phyloP scores from a whole-genome alignment of 306 rosid species.

The Sesbania bispinosa region DNA sequence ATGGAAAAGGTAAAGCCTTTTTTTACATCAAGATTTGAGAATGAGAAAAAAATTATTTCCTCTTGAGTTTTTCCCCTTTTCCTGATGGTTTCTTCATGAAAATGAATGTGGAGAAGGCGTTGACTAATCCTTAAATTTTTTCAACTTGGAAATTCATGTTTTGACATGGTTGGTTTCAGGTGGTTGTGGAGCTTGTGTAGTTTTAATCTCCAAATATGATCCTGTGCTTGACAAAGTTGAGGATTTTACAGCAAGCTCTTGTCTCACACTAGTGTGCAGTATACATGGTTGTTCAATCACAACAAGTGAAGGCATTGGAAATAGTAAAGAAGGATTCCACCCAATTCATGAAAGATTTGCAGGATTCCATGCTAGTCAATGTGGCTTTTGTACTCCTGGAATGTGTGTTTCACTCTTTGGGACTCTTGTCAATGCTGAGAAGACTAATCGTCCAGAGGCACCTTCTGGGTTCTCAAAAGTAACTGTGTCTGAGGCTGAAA shows the following conservation, averaged over 20 bases:
- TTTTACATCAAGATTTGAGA: not conserved
- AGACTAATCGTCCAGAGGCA: conserved; percentile 49
- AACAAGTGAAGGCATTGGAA: conserved; percentile 87
- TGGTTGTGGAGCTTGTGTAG: conserved; percentile 96
- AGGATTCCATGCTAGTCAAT: conserved; percentile 91
- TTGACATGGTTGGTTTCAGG: conserved; percentile 50
- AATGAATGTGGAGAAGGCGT: not conserved
- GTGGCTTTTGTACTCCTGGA: conserved; percentile 96
- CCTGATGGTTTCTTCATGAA: not conserved
- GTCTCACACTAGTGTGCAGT: conserved; percentile 80
- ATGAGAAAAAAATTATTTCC: not conserved
- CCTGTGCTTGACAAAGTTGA: conserved; percentile 53
- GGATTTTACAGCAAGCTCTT: conserved; percentile 69
- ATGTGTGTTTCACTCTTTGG: conserved; percentile 78
- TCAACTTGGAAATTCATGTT: conserved; percentile 9
- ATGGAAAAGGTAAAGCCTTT: no score
- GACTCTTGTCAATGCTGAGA: conserved; percentile 72
- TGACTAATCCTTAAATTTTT: not conserved
- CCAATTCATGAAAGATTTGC: conserved; percentile 73
- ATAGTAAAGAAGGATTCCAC: conserved; percentile 72
- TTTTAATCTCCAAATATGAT: conserved; percentile 75
- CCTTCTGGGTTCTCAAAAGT: conserved; percentile 77
- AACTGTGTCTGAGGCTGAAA: conserved; percentile 72
- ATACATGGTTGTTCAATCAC: conserved; percentile 68
- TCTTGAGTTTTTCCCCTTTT: not conserved